Evolutionary conservation across 148 eudicot species (phyloP), one percentile per base, ranked within the genome.

Genomic region (Linanthus parryae): DNA sequence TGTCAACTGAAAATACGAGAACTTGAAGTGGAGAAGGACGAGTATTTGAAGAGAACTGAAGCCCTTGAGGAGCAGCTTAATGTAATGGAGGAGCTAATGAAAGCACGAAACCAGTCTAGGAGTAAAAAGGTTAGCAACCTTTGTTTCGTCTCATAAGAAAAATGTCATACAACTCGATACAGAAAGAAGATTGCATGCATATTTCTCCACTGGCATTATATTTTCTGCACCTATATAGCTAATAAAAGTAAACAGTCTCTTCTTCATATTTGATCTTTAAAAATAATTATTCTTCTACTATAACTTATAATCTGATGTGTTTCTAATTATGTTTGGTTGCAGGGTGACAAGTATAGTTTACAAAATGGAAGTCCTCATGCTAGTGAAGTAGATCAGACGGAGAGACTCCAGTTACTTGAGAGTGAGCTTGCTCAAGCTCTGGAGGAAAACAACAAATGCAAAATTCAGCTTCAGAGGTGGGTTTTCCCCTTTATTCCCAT

Each of bases 381-480:
- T 52, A 63, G 28, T 30, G 62, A 35, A n/a, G 56, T 49, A 43
- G 76, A 72, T 67, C 54, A 64, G 29, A 36, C 39, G 30, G 66
- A 69, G 19, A 75, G 67, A 53, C 56, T 76, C 41, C 71, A 71
- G 71, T 61, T 71, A 46, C 85, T 83, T 54, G 81, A 83, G 72
- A 54, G 60, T 44, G 83, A 80, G 62, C 89, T 81, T 38, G 72
- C 75, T 59, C 80, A 78, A 65, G 88, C 85, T 55, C 53, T 76
- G 59, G 80, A 85, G 65, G 88, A 76, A 52, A 81, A 73, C 41
- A 69, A 78, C 28, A 78, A 65, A 67, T 78, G 71, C 69, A 76
- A 75, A 65, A 39, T 49, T 54, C 85, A 85, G 70, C 80, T 85
- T 43, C 70, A 58, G 57, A 78, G 88, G 94, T 85, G 64, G 36